Conservation (phyloP, 129 eudicot species). For the Dittrichia graveolens region DNA sequence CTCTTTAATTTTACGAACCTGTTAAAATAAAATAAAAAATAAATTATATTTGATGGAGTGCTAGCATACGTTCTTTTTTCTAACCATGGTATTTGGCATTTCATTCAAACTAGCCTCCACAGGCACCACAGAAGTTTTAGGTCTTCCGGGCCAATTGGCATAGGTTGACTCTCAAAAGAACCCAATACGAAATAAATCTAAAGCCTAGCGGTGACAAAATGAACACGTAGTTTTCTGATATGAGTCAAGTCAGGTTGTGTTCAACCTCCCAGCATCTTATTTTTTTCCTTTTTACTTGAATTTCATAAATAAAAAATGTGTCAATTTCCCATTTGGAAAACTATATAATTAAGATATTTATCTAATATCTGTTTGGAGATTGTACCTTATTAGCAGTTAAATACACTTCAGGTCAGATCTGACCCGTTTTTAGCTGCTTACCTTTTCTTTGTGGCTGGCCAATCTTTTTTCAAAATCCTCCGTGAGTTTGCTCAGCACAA, state of each 20-base stretch:
- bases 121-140: not conserved
- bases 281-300: too few relatives aligned
- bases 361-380: too few relatives aligned
- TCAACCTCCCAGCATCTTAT: not conserved
- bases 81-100: not conserved
- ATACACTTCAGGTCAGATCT: too few relatives aligned
- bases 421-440: slow-evolving; percentile 11
- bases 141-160: not conserved
- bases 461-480: slow-evolving; percentile 64
- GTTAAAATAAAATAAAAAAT: slow-evolving; percentile 34
- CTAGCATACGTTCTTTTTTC: not conserved
- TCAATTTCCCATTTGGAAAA: too few relatives aligned
- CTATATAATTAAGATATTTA: too few relatives aligned
- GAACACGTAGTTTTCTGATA: not conserved
- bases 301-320: too few relatives aligned
- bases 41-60: slow-evolving; percentile 5
- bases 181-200: not conserved
- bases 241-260: not conserved
- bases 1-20: slow-evolving; percentile 22
- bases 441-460: slow-evolving; percentile 54
- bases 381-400: too few relatives aligned
- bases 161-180: not conserved
- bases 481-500: slow-evolving; percentile 59
- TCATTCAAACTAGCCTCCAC: not conserved
- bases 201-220: not conserved